A percentile compares a stretch with the other conserved stretches of the same genome.
These are phyloP conservation scores for Solanum hybrid DNA, from an alignment of 305 asterid genomes.

Conservation along the genomic window DNA sequence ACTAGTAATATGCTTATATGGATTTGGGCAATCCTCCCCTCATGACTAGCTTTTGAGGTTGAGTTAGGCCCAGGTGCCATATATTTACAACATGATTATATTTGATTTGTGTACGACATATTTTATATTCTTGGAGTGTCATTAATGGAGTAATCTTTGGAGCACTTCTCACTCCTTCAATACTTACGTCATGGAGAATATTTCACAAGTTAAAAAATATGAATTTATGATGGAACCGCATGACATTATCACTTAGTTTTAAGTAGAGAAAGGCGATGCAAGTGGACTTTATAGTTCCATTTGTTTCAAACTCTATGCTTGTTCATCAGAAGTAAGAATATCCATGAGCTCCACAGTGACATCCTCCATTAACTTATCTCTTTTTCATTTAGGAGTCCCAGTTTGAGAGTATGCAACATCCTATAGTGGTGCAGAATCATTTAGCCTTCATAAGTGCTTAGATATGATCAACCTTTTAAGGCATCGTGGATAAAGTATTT, in stretches of 20 bases:
- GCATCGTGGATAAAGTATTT: neutral
- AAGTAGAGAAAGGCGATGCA: neutral
- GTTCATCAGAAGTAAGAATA: neutral
- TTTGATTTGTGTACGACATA: neutral
- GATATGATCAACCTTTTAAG: neutral
- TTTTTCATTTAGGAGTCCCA: neutral
- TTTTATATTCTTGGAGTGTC: neutral
- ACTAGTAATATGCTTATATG: neutral
- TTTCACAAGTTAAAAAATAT: neutral
- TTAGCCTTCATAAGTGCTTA: neutral
- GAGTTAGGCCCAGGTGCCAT: neutral
- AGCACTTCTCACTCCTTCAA: neutral
- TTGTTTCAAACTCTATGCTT: neutral
- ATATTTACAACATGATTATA: neutral
- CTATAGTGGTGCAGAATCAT: neutral
- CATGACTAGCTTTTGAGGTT: neutral
- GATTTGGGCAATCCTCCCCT: neutral
- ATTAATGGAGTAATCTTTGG: neutral
- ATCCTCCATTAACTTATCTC: neutral
- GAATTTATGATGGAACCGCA: neutral
- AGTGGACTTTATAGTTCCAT: constrained; percentile 3
- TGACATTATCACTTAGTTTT: neutral
- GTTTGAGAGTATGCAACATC: neutral
- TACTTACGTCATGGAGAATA: neutral
- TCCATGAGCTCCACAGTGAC: neutral